Conservation (phyloP, 495 filamentous ascomycete species). For the Thermothielavioides terrestris region DNA sequence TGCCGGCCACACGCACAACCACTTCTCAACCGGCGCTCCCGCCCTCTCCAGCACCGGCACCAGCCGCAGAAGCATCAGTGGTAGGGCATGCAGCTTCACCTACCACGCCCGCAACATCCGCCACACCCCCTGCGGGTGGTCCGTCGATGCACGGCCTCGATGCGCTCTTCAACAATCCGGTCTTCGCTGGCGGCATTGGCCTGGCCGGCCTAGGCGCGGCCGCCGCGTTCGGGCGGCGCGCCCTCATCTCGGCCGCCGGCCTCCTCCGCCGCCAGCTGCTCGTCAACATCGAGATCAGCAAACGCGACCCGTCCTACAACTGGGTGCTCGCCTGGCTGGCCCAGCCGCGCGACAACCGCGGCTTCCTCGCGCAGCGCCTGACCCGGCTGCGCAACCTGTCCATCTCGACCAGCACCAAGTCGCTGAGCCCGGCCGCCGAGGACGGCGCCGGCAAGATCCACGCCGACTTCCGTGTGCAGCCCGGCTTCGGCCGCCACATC, state of each 20-base stretch:
- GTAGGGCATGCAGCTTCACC: not conserved
- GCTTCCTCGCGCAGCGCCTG: conserved; percentile 37
- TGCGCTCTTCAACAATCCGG: conserved; percentile 46
- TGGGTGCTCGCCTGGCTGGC: conserved; percentile 96
- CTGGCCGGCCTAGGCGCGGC: conserved; percentile 78
- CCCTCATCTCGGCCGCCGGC: conserved; percentile 54
- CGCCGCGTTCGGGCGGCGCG: conserved; percentile 65
- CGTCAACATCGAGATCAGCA: conserved; percentile 89
- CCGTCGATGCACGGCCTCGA: conserved; percentile 36
- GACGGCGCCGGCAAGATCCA: conserved; percentile 51
- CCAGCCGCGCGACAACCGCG: conserved; percentile 53
- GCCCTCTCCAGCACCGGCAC: not conserved
- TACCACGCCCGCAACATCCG: not conserved
- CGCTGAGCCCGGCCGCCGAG: conserved; percentile 50
- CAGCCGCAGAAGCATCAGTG: not conserved
- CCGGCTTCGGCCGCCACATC: conserved; percentile 80
- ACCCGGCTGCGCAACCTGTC: conserved; percentile 44
- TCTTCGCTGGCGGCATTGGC: conserved; percentile 61
- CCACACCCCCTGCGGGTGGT: not conserved
- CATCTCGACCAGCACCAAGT: conserved; percentile 42
- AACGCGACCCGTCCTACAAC: conserved; percentile 83
- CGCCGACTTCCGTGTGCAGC: conserved; percentile 79
- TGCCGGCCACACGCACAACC: not conserved
- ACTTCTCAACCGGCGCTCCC: not conserved
- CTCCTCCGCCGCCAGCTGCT: conserved; percentile 79